Evolutionary conservation across 176 grass and related monocot genomes (phyloP), one percentile per base, ranked within the genome.

Genomic region (Hordeum marinum): DNA sequence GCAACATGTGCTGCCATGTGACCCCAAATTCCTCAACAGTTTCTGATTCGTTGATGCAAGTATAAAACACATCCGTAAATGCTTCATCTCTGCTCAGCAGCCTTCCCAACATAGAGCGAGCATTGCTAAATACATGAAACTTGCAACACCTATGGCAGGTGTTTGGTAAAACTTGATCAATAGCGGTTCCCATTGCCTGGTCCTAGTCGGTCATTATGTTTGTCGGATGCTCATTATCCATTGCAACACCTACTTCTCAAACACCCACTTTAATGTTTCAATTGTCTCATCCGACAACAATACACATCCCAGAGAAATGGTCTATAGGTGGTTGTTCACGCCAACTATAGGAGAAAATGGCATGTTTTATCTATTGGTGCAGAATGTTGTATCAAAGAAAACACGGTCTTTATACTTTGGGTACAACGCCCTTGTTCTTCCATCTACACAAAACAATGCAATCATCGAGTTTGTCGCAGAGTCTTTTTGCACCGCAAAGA

Each of bases 341-440:
- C 75, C 82, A 11, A 80, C 41, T 27, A 89, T 59, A 0, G 23
- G 68, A 3, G 59, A 59, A 39, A 59, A 70, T 0, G 11, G 11
- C 82, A 81, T 89, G 4, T 39, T 24, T 0, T 77, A 83, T 0
- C 31, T 68, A 0, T 82, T 82, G 1, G 59, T 69, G 7, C 8
- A n/a, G 20, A 55, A 89, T 0, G n/a, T 85, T 24, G 21, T 89
- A 14, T 81, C 39, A 13, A 89, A 89, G 46, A 41, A 24, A 0
- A 88, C 11, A 29, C 29, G 2, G 29, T 29, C 29, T 29, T 29
- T 29, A 29, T 29, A 29, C 29, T 29, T 29, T 29, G 29, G 29
- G 29, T 29, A 29, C 29, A 29, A 29, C 29, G 29, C 29, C 29
- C 29, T 29, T 29, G 29, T 29, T 29, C 29, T 29, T 29, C 29